Evolutionary conservation across 345 rosid genomes (phyloP).

Genomic region (Syzygium aqueum): DNA sequence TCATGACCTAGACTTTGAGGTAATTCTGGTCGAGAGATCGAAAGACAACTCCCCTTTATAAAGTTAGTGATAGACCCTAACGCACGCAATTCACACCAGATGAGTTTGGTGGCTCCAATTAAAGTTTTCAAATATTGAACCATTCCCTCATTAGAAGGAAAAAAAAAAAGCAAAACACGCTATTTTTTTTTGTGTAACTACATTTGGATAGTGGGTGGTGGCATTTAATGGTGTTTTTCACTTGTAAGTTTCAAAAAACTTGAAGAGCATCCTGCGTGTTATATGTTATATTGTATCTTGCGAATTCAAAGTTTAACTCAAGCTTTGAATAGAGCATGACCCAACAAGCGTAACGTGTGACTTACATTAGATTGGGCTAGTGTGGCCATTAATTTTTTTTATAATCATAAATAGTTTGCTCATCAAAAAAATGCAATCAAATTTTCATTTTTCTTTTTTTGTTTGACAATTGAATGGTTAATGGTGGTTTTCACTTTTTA

Average conservation of each 20-base stretch:
- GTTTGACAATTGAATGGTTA: neutral
- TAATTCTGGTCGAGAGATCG: neutral
- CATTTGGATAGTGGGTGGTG: neutral
- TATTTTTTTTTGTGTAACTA: neutral
- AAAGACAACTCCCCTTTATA: neutral
- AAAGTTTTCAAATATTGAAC: neutral
- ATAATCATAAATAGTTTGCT: neutral
- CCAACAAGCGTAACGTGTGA: rapidly evolving
- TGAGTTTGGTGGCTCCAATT: neutral
- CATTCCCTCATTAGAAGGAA: neutral
- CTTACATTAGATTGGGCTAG: neutral
- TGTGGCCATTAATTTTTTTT: neutral
- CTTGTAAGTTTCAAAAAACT: neutral
- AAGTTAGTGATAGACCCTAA: neutral
- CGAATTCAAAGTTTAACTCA: neutral
- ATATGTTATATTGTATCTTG: neutral
- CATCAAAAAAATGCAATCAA: neutral
- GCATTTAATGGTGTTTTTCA: neutral
- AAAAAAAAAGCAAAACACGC: neutral
- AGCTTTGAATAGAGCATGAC: neutral
- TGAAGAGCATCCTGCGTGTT: too few relatives aligned
- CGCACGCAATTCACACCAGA: neutral
- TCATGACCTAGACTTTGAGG: neutral
- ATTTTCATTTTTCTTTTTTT: neutral
- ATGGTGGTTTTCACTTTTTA: neutral